Base-by-base conservation (phyloP, 768 basidiomycete genomes). In the Amanita phalloides region DNA sequence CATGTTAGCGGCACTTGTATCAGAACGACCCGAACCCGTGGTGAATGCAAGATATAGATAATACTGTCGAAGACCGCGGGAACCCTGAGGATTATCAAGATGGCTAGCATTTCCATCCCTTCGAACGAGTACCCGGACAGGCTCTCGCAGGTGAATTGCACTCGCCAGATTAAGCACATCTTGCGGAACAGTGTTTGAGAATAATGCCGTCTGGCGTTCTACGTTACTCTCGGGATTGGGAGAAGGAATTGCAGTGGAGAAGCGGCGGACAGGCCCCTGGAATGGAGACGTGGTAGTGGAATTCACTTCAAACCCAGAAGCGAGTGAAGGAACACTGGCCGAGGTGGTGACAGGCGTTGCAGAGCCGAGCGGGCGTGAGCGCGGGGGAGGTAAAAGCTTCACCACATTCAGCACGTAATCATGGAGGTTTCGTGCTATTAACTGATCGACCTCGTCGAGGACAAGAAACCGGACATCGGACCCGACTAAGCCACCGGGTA, bases 141-240 rank as follows among this genome's bases (percentile, higher is more conserved):
- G 95, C 65, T 99, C 96, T 48, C 88, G 82, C 9, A 99, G 79
- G 61, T 96, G 89, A 53, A 99, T 92, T 3, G 87, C 82, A 49
- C 90, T 82, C 1, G 93, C 93, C 38, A 99, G 83, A 64, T 94
- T 97, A 56, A 99, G 79, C 9, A 99, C 96, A 62, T 99, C 96
- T 64, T 95, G 92, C 13, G 92, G 95, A 14, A 96, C 94, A 2
- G 96, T 99, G 65, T 98, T 98, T 35, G 92, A 95, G 68, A 97
- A 97, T n/a, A 91, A 73, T 6, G 89, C 90, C 3, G 90, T 91
- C 66, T 94, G 92, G 23, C 93, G 83, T 58, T 94, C 91, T 37
- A 52, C 39, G 23, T 58, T 56, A 20, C 59, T 36, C 23, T 71
- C 67, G 20, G 70, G 71, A 11, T 68, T 72, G 32, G 75, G 71